Evolutionary conservation across 805 yeast species (phyloP).

Genomic region (Clavispora vitiphila): DNA sequence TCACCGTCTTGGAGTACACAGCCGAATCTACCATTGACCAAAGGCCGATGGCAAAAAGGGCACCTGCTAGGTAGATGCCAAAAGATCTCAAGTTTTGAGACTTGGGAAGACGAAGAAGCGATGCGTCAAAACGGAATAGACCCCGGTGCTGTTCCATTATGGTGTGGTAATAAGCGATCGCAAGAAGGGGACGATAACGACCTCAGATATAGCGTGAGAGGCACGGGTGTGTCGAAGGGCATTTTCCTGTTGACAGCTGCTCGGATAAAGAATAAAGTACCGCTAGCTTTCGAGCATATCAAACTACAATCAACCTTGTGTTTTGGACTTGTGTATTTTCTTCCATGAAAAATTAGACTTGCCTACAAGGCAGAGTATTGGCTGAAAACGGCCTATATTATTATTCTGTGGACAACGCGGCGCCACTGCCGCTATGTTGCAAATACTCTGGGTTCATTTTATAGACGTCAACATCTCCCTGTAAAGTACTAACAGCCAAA

Average conservation of each 20-base stretch:
- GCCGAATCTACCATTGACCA: constrained; percentile 90
- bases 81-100: constrained; percentile 63
- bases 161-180: not conserved
- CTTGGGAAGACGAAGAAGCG: constrained; percentile 56
- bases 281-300: too few species aligned
- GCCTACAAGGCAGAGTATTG: not conserved
- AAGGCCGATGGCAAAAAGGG: constrained; percentile 76
- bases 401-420: not conserved
- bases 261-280: too few species aligned
- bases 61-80: constrained; percentile 77
- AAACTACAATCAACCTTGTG: too few species aligned
- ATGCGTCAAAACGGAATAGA: constrained; percentile 57
- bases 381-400: not conserved
- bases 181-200: not conserved
- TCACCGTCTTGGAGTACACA: constrained; percentile 74
- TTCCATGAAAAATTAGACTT: too few species aligned
- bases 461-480: constrained; percentile 11
- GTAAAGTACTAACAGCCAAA: constrained; percentile 25
- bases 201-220: not conserved
- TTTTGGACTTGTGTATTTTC: too few species aligned
- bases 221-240: not conserved
- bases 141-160: constrained; percentile 42
- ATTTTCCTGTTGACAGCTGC: too few species aligned
- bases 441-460: constrained; percentile 4
- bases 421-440: not conserved